Percentiles rank a stretch among this genome's conserved stretches.
These are phyloP conservation scores for Amanita muscaria DNA, from an alignment of 768 basidiomycete species.

Conservation along the genomic window DNA sequence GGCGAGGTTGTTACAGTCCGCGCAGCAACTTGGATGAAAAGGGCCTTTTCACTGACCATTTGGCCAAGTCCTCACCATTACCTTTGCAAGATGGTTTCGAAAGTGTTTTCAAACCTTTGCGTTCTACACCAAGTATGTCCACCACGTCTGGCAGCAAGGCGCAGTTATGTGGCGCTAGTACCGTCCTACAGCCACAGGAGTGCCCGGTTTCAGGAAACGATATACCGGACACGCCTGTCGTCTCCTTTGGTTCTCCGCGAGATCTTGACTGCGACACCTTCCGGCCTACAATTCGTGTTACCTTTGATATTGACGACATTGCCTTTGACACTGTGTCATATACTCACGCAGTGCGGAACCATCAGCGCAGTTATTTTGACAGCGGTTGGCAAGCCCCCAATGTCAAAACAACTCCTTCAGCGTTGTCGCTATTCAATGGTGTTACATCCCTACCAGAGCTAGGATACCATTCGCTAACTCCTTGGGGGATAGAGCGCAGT, in stretches of 20 bases:
- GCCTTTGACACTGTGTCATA: slow-evolving; percentile 21
- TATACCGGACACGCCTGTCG: slow-evolving; percentile 12
- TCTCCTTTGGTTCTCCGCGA: slow-evolving; percentile 42
- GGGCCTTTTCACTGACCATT: too few species aligned
- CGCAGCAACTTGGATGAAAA: too few species aligned
- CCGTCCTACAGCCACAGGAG: too few species aligned
- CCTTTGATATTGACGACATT: slow-evolving; percentile 21
- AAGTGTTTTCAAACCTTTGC: too few species aligned
- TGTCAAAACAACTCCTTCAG: slow-evolving; percentile 41
- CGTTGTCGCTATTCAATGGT: slow-evolving; percentile 23
- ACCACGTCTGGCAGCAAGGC: too few species aligned
- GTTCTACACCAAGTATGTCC: too few species aligned
- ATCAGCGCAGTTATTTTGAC: slow-evolving; percentile 53
- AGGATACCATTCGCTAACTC: slow-evolving; percentile 30
- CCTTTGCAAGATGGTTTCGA: too few species aligned
- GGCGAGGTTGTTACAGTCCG: too few species aligned
- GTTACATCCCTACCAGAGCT: slow-evolving; percentile 17
- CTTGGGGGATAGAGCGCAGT: slow-evolving; percentile 12
- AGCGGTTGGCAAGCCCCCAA: slow-evolving; percentile 18
- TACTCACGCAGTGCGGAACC: slow-evolving; percentile 32
- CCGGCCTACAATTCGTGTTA: slow-evolving; percentile 12
- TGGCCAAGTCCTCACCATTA: too few species aligned
- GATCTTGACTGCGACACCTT: slow-evolving; percentile 30
- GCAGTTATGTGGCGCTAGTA: too few species aligned
- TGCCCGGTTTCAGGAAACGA: too few species aligned